A percentile compares a stretch with the other conserved stretches of the same genome.
phyloP scores from a whole-genome alignment of 2,329 filamentous ascomycete species.

The Septoria petroselini region DNA sequence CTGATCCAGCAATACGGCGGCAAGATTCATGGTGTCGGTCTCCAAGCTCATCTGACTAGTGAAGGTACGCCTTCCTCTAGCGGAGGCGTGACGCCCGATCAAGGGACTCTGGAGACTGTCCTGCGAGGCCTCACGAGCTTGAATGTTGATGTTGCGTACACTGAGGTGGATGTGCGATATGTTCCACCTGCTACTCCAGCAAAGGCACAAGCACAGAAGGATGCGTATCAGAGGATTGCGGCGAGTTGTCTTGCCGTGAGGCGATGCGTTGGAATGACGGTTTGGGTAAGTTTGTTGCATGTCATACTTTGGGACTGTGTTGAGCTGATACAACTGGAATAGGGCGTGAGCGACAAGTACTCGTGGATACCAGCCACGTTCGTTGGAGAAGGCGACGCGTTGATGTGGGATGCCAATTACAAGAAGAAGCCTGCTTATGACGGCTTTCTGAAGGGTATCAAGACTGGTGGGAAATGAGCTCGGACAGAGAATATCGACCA shows the following conservation, averaged over 20 bases:
- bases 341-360: slow-evolving; percentile 43
- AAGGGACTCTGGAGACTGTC: slow-evolving; percentile 39
- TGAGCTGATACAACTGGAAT: background rate
- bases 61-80: slow-evolving; percentile 35
- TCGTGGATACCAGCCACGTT: slow-evolving; percentile 43
- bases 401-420: slow-evolving; percentile 47
- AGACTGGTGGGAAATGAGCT: slow-evolving; percentile 1
- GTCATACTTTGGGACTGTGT: no score
- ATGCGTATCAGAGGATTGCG: slow-evolving; percentile 43
- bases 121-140: slow-evolving; percentile 53
- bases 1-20: slow-evolving; percentile 29
- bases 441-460: slow-evolving; percentile 13
- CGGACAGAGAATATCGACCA: no score
- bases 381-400: slow-evolving; percentile 39
- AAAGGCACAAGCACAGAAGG: slow-evolving; percentile 44
- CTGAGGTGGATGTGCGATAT: slow-evolving; percentile 60
- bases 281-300: slow-evolving; percentile 50
- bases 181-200: slow-evolving; percentile 32
- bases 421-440: slow-evolving; percentile 49
- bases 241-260: slow-evolving; percentile 40
- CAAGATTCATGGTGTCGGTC: slow-evolving; percentile 44
- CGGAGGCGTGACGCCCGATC: slow-evolving; percentile 13
- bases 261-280: slow-evolving; percentile 43
- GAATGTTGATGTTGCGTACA: slow-evolving; percentile 58
- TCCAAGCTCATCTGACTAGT: slow-evolving; percentile 54